phyloP scores from a whole-genome alignment of 2,329 filamentous ascomycete species.

The Escovopsis sp. region DNA sequence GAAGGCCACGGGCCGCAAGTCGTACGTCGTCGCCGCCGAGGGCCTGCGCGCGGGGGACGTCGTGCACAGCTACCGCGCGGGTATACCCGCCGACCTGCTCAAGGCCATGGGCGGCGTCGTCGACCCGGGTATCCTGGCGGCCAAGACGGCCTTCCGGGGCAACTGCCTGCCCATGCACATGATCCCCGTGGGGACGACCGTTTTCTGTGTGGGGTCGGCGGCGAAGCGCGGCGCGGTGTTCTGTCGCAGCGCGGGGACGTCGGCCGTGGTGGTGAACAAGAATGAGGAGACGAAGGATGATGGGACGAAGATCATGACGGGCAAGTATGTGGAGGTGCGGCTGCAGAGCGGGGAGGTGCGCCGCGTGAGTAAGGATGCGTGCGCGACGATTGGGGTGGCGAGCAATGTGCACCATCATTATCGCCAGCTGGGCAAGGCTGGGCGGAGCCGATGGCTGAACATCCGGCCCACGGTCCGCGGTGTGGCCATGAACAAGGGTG shows the following conservation, averaged over 20 bases:
- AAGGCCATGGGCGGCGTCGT: slow-evolving; percentile 84
- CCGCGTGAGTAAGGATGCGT: slow-evolving; percentile 78
- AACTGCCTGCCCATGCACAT: slow-evolving; percentile 94
- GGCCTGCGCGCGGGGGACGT: slow-evolving; percentile 84
- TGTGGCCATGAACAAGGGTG: slow-evolving; percentile 95
- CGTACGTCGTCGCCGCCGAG: slow-evolving; percentile 90
- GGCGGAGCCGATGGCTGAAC: slow-evolving; percentile 82
- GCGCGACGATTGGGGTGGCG: slow-evolving; percentile 83
- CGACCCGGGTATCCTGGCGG: slow-evolving; percentile 89
- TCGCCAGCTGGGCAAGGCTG: slow-evolving; percentile 84
- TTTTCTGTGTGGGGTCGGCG: slow-evolving; percentile 76
- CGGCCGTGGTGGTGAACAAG: slow-evolving; percentile 77
- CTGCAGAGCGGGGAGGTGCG: slow-evolving; percentile 89
- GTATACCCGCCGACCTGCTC: slow-evolving; percentile 75
- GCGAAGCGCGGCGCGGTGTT: slow-evolving; percentile 67
- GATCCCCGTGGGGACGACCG: slow-evolving; percentile 83
- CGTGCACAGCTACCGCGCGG: slow-evolving; percentile 80
- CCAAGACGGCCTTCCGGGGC: slow-evolving; percentile 83
- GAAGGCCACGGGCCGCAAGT: slow-evolving; percentile 57
- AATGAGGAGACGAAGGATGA: slow-evolving; percentile 56
- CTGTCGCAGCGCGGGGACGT: slow-evolving; percentile 87
- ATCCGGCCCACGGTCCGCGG: slow-evolving; percentile 91
- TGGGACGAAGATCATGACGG: slow-evolving; percentile 45
- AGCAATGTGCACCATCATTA: slow-evolving; percentile 92
- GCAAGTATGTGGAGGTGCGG: slow-evolving; percentile 67